Evolutionary conservation across 208 protist genomes (phyloP), one percentile per base, ranked within the genome.

Genomic region (Leishmania gerbilli): DNA sequence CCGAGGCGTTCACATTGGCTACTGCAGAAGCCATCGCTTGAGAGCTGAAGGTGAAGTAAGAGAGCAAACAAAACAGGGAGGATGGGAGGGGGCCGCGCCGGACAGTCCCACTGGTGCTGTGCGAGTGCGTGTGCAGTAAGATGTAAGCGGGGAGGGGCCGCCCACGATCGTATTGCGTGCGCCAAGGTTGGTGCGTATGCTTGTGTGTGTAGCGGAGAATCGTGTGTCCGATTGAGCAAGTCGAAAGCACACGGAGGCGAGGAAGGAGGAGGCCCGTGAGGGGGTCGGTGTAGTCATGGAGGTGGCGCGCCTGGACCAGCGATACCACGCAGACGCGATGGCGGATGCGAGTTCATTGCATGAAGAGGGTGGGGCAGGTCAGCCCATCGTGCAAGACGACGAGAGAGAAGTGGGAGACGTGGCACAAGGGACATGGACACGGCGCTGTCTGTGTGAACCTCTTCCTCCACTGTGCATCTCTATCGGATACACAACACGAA

Each of bases 21-120:
- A 71, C 62, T n/a, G 56, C 45, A 27, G 79, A 69, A 15, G 84
- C 40, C 80, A 84, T 87, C 17, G 3, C 79, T 27, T 62, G 24
- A 45, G 19, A 42, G 40, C 72, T 24, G 21, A 65, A 55, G 37
- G 27, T 21, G 53, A 56, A 7, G n/a, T 7, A 27, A 49, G 53
- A 31, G 34, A 0, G 19, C 8, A 65, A 24, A 56, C 8, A 68
- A 27, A 64, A 64, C 9, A 27, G 60, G n/a, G 31, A 0, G 37
- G 68, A 40, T 42, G 56, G 55, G n/a, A 34, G 76, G 13, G 27
- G 34, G 71, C 8, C 17, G 51, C 8, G 27, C 31, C 2, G 72
- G 7, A 31, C 24, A 27, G 69, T 74, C 47, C 45, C 45, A 55
- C 69, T 74, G 37, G 21, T 53, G 69, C 3, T 31, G 27, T 51